phyloP scores from a whole-genome alignment of 1,284 basidiomycete genomes.

The Cystobasidiaceae sp. region DNA sequence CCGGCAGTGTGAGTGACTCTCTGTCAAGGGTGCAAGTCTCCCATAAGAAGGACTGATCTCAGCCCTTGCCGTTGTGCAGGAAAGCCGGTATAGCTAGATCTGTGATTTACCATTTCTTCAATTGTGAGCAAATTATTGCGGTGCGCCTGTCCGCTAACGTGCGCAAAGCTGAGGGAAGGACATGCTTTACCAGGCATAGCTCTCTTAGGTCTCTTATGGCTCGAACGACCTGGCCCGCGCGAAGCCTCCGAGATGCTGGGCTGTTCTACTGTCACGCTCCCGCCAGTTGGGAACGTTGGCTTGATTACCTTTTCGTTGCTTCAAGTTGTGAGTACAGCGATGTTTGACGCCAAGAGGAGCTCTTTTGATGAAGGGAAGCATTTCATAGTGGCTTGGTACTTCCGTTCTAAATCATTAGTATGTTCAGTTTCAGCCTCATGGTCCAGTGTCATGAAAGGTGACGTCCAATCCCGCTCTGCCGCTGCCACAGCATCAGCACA shows the following conservation, averaged over 20 bases:
- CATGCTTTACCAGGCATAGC: not conserved
- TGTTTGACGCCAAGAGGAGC: not conserved
- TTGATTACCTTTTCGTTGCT: slow-evolving; percentile 16
- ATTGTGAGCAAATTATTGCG: not conserved
- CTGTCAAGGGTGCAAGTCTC: not conserved
- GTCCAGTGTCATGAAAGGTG: not conserved
- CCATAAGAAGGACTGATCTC: not conserved
- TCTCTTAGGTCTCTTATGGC: slow-evolving; percentile 11
- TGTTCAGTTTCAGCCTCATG: not conserved
- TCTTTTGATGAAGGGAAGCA: not conserved
- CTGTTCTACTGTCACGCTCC: not conserved
- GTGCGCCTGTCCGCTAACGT: not conserved
- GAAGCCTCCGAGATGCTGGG: slow-evolving; percentile 1
- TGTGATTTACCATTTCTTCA: slow-evolving; percentile 16
- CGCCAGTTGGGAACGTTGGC: slow-evolving; percentile 17
- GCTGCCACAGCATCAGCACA: slow-evolving; percentile 1
- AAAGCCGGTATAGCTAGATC: slow-evolving; percentile 13
- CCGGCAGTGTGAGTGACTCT: slow-evolving; percentile 6
- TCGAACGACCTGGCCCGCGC: slow-evolving; percentile 5
- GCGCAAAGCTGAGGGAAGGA: not conserved
- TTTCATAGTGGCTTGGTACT: slow-evolving; percentile 14
- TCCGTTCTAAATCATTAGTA: slow-evolving; percentile 22
- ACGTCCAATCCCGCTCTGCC: not conserved
- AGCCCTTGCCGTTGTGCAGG: not conserved
- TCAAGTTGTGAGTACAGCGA: slow-evolving; percentile 5